Percentiles rank a stretch among this genome's conserved stretches.
These are phyloP conservation scores for Nepenthes alata DNA, from an alignment of 179 eudicot species.

Conservation along the genomic window DNA sequence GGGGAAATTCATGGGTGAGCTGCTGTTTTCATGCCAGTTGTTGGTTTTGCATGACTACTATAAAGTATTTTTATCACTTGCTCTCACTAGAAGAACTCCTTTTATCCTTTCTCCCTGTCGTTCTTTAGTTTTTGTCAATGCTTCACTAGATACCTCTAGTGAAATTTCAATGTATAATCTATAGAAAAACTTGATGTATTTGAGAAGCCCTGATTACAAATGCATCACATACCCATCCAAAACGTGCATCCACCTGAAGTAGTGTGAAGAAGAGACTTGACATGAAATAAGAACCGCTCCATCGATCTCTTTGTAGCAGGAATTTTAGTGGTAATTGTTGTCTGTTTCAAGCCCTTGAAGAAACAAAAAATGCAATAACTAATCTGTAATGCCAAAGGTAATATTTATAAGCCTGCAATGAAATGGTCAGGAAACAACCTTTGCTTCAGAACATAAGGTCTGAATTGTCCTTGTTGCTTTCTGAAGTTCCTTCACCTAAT, in stretches of 20 bases:
- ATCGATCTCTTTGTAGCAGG: slow-evolving; percentile 53
- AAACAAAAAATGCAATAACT: not conserved
- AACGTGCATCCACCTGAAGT: slow-evolving; percentile 37
- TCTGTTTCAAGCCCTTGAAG: slow-evolving; percentile 45
- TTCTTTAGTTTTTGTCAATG: not conserved
- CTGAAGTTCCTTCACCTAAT: slow-evolving; percentile 47
- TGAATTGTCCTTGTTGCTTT: slow-evolving; percentile 52
- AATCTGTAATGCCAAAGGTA: no score
- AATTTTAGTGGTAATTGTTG: slow-evolving; percentile 38
- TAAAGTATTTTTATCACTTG: no score
- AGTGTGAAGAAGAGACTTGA: slow-evolving; percentile 45
- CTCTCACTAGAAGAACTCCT: no score
- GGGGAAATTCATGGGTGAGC: no score
- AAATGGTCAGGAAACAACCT: slow-evolving; percentile 20
- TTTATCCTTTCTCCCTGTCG: not conserved
- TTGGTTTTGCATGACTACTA: no score
- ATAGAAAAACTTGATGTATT: not conserved
- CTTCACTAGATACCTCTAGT: not conserved
- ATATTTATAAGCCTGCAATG: not conserved
- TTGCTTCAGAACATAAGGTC: slow-evolving; percentile 50
- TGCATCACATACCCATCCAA: slow-evolving; percentile 35
- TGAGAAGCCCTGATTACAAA: not conserved
- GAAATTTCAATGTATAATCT: not conserved
- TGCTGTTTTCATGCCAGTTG: no score
- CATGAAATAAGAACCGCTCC: slow-evolving; percentile 49